A percentile compares a stretch with the other conserved stretches of the same genome.
phyloP scores from a whole-genome alignment of 2,329 filamentous ascomycete species.

The Microsporum audouinii region DNA sequence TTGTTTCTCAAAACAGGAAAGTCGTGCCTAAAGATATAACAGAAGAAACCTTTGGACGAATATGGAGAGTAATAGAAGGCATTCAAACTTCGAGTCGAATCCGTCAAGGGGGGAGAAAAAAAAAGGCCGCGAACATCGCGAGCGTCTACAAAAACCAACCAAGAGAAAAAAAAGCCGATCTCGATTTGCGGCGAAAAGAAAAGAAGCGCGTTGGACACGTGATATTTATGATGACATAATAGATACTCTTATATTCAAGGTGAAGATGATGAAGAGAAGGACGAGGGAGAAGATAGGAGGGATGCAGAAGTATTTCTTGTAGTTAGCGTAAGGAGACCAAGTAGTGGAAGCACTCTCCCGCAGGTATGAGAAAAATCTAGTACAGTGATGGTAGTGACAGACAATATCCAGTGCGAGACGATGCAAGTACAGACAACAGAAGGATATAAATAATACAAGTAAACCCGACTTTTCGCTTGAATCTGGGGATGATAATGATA shows the following conservation, averaged over 20 bases:
- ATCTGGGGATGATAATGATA: neutral
- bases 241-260: neutral
- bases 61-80: neutral
- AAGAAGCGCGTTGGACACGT: neutral
- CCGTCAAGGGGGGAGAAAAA: neutral
- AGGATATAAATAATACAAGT: neutral
- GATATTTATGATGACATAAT: neutral
- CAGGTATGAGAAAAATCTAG: neutral
- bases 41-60: neutral
- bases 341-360: neutral
- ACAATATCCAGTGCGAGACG: neutral
- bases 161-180: neutral
- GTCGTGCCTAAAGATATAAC: neutral
- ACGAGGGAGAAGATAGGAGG: neutral
- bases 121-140: neutral
- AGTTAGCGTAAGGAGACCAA: neutral
- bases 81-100: neutral
- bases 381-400: neutral
- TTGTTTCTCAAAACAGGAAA: neutral
- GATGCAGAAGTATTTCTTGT: neutral
- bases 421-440: neutral
- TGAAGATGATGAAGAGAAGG: neutral
- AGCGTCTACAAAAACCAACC: neutral
- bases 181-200: neutral
- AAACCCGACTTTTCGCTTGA: neutral